Percentiles rank a stretch among this genome's conserved stretches.
These are phyloP conservation scores for Globisporangium spiculum DNA, from an alignment of 352 stramenopile species.

Conservation along the genomic window DNA sequence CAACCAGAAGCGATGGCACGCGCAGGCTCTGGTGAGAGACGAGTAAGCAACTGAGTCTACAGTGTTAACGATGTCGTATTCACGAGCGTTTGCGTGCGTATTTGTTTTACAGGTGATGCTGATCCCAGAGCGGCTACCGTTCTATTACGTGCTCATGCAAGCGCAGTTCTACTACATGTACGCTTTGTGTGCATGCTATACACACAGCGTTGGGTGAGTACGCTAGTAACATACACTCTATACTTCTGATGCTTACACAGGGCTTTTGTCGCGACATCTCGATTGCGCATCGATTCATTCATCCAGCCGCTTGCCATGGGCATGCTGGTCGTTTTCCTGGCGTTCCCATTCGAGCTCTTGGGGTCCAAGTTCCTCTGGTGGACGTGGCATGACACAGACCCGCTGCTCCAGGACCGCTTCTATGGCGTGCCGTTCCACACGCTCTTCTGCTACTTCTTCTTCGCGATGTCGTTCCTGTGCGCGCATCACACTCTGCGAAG, in stretches of 20 bases:
- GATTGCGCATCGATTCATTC: conserved; percentile 69
- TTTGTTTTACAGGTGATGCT: conserved; percentile 40
- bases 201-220: background rate
- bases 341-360: conserved; percentile 72
- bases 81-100: background rate
- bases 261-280: conserved; percentile 66
- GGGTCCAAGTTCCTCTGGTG: conserved; percentile 83
- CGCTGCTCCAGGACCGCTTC: conserved; percentile 51
- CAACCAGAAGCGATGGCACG: conserved; percentile 59
- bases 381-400: conserved; percentile 84
- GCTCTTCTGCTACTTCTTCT: conserved; percentile 70
- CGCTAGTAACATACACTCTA: background rate
- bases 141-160: conserved; percentile 66
- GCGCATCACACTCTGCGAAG: conserved; percentile 58
- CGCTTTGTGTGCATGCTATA: background rate
- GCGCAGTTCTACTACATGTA: conserved; percentile 82
- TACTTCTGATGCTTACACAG: conserved; percentile 22
- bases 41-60: background rate
- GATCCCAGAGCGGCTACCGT: conserved; percentile 44
- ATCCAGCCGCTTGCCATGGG: conserved; percentile 73
- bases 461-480: conserved; percentile 46
- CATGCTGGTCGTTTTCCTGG: conserved; percentile 45
- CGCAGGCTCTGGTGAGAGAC: conserved; percentile 46
- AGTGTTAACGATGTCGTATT: background rate
- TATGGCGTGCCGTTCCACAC: conserved; percentile 64